Conservation (phyloP, 164 flowering plant genomes). For the Umbellularia californica region DNA sequence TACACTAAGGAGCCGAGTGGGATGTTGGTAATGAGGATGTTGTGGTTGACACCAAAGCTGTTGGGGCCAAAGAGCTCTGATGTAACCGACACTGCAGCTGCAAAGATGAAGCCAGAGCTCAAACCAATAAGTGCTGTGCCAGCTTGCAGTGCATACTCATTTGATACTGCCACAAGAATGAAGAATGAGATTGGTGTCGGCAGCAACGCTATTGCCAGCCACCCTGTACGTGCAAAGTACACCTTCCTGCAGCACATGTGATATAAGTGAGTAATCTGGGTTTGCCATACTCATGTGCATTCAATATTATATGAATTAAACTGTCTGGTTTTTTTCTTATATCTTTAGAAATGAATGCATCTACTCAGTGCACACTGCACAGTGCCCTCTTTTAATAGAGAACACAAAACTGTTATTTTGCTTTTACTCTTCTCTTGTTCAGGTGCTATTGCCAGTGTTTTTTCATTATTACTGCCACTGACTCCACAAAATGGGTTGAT, state of each 20-base stretch:
- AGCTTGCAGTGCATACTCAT: constrained; percentile 30
- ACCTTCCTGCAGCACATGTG: constrained; percentile 51
- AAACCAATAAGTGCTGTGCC: constrained; percentile 77
- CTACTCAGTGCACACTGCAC: too few species aligned
- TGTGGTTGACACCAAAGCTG: constrained; percentile 76
- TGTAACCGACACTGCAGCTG: constrained; percentile 90
- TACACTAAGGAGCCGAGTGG: constrained; percentile 82
- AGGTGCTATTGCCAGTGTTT: too few species aligned
- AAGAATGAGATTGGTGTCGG: constrained; percentile 93
- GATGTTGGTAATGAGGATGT: constrained; percentile 86
- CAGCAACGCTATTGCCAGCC: constrained; percentile 68
- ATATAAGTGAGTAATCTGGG: too few species aligned
- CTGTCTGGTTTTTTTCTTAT: too few species aligned
- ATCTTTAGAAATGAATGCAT: too few species aligned
- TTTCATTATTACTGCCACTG: too few species aligned
- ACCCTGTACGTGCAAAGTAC: constrained; percentile 90
- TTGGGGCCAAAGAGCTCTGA: constrained; percentile 89
- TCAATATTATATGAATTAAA: too few species aligned
- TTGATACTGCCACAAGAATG: constrained; percentile 42
- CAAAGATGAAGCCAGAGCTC: constrained; percentile 93
- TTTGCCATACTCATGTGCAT: too few species aligned
- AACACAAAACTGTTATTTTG: too few species aligned
- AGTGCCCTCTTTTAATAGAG: too few species aligned
- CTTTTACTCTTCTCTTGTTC: too few species aligned
- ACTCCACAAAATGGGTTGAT: too few species aligned